A percentile compares a stretch with the other conserved stretches of the same genome.
phyloP scores from a whole-genome alignment of 129 eudicot species.

The Lactuca sativa region DNA sequence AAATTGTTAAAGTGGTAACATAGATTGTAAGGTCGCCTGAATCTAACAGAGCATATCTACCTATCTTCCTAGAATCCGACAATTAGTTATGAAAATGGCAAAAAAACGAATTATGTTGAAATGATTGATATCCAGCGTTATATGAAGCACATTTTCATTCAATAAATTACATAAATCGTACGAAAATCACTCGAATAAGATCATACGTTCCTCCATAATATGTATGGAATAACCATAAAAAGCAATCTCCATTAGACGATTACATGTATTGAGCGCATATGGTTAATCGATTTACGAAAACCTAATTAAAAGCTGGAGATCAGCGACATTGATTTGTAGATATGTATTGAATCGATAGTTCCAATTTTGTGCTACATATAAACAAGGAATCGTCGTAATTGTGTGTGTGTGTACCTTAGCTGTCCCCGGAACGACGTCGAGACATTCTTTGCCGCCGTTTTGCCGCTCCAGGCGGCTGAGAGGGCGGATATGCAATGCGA shows the following conservation, averaged over 20 bases:
- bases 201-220: slow-evolving; percentile 10
- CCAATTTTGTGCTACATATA: background rate
- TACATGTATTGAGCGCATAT: slow-evolving; percentile 21
- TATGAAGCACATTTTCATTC: slow-evolving; percentile 6
- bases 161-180: slow-evolving; percentile 2
- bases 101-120: background rate
- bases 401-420: slow-evolving; percentile 61
- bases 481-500: slow-evolving; percentile 91
- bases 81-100: background rate
- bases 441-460: slow-evolving; percentile 88
- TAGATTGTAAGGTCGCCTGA: slow-evolving; percentile 1
- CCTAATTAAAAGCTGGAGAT: slow-evolving; percentile 14
- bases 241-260: background rate
- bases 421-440: slow-evolving; percentile 68
- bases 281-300: slow-evolving; percentile 10
- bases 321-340: background rate
- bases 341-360: slow-evolving; percentile 17
- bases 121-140: slow-evolving; percentile 6
- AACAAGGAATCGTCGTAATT: slow-evolving; percentile 6
- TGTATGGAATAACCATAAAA: background rate
- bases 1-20: background rate
- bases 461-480: slow-evolving; percentile 78
- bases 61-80: background rate
- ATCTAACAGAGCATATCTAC: background rate
- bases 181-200: slow-evolving; percentile 3